Base-by-base conservation (phyloP, 2,329 filamentous ascomycete species). In the Colletotrichum eleusines region DNA sequence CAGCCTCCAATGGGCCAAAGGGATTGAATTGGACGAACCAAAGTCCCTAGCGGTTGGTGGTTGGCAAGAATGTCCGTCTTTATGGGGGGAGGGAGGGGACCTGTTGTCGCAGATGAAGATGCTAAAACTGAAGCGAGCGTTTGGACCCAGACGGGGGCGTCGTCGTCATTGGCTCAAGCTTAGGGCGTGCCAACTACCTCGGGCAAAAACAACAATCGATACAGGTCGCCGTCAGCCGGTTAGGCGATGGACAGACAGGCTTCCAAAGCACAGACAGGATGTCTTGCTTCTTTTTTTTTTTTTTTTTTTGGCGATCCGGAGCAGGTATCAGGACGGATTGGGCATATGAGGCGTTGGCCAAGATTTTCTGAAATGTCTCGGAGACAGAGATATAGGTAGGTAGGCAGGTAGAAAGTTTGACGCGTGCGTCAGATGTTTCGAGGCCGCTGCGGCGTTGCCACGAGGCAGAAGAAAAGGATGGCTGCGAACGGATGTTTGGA, bases 121-220 rank as follows among this genome's bases (percentile, higher is more conserved):
- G 48, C 69, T 71, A 71, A 71, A 71, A 71, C 59, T 71, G 69
- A 71, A 71, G 69, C 69, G 69, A 71, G 64, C 58, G 69, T 71
- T 71, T 71, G 69, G 69, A 69, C 64, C 64, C 65, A 48, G 64
- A 53, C 14, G 23, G 55, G 69, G 69, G 59, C 59, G 64, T 35
- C 65, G 69, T 69, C 69, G 69, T 71, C 69, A 71, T 69, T 71
- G 64, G 65, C 31, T 53, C 23, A n/a, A 63, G 64, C 63, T 44
- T 16, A 53, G 33, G 42, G 18, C 53, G 46, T 53, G 64, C 59
- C 14, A 68, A 69, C 58, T 48, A 48, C n/a, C n/a, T n/a, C n/a
- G 31, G 51, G 31, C 53, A 53, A 16, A 62, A 67, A 63, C 14
- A 38, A 46, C n/a, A 57, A 23, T 35, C 40, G 38, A 44, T 31